These are phyloP conservation scores for Ophiocordyceps camponoti-floridani DNA, from an alignment of 2,329 filamentous ascomycete genomes.

Conservation along the genomic window DNA sequence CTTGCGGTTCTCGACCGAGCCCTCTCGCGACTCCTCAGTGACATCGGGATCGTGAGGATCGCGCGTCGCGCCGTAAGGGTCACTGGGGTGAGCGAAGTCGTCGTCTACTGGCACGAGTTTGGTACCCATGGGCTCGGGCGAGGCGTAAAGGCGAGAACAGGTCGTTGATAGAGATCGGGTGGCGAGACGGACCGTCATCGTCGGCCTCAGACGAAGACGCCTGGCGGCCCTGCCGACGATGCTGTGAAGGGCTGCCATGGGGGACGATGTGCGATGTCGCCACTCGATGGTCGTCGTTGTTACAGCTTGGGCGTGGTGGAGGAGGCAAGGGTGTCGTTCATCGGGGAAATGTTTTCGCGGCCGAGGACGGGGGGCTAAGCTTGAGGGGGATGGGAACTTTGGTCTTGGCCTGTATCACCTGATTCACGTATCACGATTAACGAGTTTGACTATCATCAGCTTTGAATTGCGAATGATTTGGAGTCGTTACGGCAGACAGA, in stretches of 20 bases:
- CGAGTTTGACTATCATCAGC: no score
- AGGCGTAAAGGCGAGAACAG: conserved; percentile 42
- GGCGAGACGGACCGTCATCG: conserved; percentile 15
- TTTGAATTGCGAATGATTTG: no score
- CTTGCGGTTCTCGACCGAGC: conserved; percentile 49
- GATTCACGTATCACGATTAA: no score
- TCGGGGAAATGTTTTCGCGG: conserved; percentile 16
- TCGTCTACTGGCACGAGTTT: conserved; percentile 48
- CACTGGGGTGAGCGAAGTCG: conserved; percentile 36
- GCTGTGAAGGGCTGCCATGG: conserved; percentile 49
- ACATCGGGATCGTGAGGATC: conserved; percentile 16
- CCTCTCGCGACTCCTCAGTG: conserved; percentile 28
- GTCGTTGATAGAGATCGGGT: conserved; percentile 50
- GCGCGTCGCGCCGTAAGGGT: conserved; percentile 28
- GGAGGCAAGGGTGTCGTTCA: not conserved
- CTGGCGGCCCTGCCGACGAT: conserved; percentile 54
- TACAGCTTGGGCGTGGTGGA: conserved; percentile 6
- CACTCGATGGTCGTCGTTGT: not conserved
- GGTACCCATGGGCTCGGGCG: conserved; percentile 31
- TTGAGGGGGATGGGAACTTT: conserved; percentile 5
- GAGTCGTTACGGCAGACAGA: no score
- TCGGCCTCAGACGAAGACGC: conserved; percentile 40
- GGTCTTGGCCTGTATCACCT: no score
- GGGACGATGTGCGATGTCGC: conserved; percentile 8
- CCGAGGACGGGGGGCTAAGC: conserved; percentile 4